Conservation (phyloP, 1,284 basidiomycete species). For the Apiotrichum montevideense region DNA sequence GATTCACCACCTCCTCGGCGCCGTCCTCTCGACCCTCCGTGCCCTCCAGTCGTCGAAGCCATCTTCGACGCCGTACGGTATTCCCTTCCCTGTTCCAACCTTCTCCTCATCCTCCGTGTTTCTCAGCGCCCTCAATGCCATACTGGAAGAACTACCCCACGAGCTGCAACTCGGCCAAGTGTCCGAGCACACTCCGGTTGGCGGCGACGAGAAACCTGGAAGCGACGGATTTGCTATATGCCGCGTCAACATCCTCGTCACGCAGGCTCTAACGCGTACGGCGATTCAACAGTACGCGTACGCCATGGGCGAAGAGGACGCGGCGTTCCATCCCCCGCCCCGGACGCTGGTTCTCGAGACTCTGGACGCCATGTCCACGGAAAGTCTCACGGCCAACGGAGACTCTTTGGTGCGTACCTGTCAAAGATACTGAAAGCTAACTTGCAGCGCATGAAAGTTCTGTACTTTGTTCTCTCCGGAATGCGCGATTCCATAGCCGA, state of each 20-base stretch:
- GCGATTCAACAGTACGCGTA: conserved; percentile 26
- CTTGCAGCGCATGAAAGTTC: conserved; percentile 2
- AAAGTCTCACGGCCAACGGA: conserved; percentile 30
- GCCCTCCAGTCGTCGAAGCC: neutral
- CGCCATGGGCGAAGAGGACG: conserved; percentile 11
- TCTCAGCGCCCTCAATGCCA: conserved; percentile 15
- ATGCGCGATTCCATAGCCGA: neutral
- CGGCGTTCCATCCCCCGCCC: neutral
- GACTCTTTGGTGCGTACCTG: conserved; percentile 14
- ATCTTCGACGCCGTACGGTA: neutral
- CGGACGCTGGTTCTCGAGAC: neutral
- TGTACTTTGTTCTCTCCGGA: conserved; percentile 1
- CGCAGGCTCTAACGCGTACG: conserved; percentile 25
- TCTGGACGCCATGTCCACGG: conserved; percentile 20
- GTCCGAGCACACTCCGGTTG: neutral
- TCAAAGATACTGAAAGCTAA: neutral
- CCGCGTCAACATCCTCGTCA: conserved; percentile 27
- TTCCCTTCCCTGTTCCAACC: neutral
- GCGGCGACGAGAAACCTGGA: conserved; percentile 6
- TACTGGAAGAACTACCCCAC: conserved; percentile 16
- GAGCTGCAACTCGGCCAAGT: conserved; percentile 5
- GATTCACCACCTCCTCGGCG: conserved; percentile 26
- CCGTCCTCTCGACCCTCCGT: conserved; percentile 2
- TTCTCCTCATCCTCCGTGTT: conserved; percentile 15
- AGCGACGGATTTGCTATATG: conserved; percentile 24